Percentiles rank a stretch among this genome's conserved stretches.
Evolutionary conservation across 108 stramenopile species (phyloP).

Genomic region (Ochromonas danica): DNA sequence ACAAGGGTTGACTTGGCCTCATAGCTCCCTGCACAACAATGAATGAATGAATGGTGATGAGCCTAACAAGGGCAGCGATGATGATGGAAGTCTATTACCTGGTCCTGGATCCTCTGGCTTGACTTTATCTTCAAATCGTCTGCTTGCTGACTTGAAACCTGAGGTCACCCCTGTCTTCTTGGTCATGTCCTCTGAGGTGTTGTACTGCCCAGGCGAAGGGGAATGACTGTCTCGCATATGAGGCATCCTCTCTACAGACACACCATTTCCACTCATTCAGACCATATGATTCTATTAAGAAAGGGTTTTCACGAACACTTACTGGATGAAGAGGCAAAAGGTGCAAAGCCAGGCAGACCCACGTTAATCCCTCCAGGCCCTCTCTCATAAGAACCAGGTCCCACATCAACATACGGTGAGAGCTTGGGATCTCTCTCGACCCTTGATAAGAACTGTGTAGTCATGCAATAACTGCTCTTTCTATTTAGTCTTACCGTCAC

Average conservation of each 20-base stretch:
- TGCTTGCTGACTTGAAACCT: neutral
- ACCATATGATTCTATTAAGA: neutral
- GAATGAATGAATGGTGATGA: neutral
- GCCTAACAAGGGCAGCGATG: neutral
- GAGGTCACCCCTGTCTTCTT: neutral
- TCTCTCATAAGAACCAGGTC: neutral
- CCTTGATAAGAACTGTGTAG: slow-evolving; percentile 3
- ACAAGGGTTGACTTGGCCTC: neutral
- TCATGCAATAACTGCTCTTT: no score
- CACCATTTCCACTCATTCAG: neutral
- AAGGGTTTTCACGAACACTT: neutral
- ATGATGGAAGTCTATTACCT: neutral
- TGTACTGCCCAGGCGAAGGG: neutral
- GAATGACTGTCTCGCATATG: neutral
- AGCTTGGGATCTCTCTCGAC: neutral
- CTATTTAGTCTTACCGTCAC: no score
- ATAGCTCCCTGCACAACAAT: neutral
- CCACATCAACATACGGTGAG: neutral
- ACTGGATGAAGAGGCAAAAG: slow-evolving; percentile 8
- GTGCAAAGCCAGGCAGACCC: neutral
- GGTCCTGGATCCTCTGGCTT: neutral
- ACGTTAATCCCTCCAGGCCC: neutral
- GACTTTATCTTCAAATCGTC: neutral
- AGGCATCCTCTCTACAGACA: slow-evolving; percentile 3
- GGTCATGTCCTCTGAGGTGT: neutral